Percentiles rank a stretch among this genome's conserved stretches.
Evolutionary conservation across 2,329 filamentous ascomycete genomes (phyloP).

Genomic region (Aspergillus nomiae): DNA sequence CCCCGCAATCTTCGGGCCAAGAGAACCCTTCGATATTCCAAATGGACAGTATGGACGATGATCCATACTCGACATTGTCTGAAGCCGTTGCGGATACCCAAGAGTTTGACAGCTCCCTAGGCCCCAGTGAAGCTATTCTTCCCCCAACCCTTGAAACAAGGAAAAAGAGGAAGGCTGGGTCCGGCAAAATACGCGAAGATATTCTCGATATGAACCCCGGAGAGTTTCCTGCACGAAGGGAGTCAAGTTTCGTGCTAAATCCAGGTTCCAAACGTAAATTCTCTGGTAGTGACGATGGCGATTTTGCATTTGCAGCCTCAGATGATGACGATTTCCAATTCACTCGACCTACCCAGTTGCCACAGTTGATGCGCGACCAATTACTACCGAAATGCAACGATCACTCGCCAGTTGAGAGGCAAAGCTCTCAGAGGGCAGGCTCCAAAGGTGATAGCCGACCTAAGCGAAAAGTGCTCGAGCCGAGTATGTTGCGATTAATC

Average conservation of each 20-base stretch:
- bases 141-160: conserved; percentile 36
- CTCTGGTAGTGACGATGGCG: conserved; percentile 53
- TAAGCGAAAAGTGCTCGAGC: conserved; percentile 42
- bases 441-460: conserved; percentile 17
- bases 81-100: conserved; percentile 8
- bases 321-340: conserved; percentile 40
- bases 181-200: not conserved
- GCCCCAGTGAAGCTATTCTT: conserved; percentile 20
- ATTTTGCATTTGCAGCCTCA: conserved; percentile 14
- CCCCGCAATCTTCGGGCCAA: conserved; percentile 33
- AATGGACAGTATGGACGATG: conserved; percentile 39
- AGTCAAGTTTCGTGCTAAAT: conserved; percentile 33
- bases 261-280: conserved; percentile 61
- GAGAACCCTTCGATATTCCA: conserved; percentile 53
- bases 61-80: conserved; percentile 13
- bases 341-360: conserved; percentile 27
- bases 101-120: conserved; percentile 9
- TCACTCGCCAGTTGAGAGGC: conserved; percentile 19
- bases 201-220: not conserved
- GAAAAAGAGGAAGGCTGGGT: conserved; percentile 28
- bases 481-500: conserved; percentile 38
- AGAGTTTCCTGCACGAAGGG: not conserved
- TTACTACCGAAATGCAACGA: conserved; percentile 13
- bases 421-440: conserved; percentile 17
- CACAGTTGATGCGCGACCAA: conserved; percentile 15